phyloP scores from a whole-genome alignment of 1,284 basidiomycete species.

The Anthracocystis setariae region DNA sequence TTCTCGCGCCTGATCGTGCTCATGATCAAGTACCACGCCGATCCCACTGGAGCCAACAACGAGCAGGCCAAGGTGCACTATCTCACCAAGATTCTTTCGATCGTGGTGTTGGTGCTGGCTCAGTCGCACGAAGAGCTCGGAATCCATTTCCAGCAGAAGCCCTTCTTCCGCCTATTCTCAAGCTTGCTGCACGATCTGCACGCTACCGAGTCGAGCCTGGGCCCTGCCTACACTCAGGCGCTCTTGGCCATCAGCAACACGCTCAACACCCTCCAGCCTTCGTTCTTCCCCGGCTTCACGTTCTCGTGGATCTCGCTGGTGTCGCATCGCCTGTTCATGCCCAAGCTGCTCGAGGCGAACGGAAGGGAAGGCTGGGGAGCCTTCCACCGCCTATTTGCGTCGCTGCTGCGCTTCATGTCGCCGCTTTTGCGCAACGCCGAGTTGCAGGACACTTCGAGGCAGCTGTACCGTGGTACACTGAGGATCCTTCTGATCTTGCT shows the following conservation, averaged over 20 bases:
- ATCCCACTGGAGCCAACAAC: constrained; percentile 83
- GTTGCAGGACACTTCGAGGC: constrained; percentile 82
- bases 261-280: constrained; percentile 93
- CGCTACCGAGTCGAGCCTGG: constrained; percentile 82
- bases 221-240: constrained; percentile 84
- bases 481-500: constrained; percentile 91
- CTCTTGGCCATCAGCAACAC: constrained; percentile 89
- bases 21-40: constrained; percentile 99
- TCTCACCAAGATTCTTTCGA: constrained; percentile 95
- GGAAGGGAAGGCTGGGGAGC: constrained; percentile 93
- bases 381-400: constrained; percentile 92
- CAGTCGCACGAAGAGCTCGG: constrained; percentile 95
- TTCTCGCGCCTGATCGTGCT: constrained; percentile 94
- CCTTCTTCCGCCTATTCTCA: constrained; percentile 98
- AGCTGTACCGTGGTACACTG: constrained; percentile 91
- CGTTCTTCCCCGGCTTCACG: constrained; percentile 95
- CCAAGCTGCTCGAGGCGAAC: constrained; percentile 85
- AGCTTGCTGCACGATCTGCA: constrained; percentile 92
- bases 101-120: constrained; percentile 93
- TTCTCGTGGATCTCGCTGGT: constrained; percentile 98
- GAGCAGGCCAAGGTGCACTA: constrained; percentile 96
- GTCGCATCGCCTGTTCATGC: constrained; percentile 96
- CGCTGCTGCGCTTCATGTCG: constrained; percentile 90
- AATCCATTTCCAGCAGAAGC: constrained; percentile 91
- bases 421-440: constrained; percentile 88